Conservation (phyloP, 2,329 filamentous ascomycete genomes). For the Exophiala viscosa region DNA sequence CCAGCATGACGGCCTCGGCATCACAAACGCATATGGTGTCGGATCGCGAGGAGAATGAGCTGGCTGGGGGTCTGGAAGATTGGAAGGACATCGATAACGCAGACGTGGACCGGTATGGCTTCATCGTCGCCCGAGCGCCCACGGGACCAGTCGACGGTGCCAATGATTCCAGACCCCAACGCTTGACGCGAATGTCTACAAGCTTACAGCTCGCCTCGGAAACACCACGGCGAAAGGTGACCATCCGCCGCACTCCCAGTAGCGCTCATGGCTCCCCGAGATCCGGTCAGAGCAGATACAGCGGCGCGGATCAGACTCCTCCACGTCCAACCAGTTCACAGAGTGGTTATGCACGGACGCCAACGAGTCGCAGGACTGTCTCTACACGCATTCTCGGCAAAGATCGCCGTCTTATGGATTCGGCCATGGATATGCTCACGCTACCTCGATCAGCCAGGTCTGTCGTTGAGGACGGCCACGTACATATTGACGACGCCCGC, state of each 20-base stretch:
- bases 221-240: constrained; percentile 52
- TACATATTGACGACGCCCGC: constrained; percentile 21
- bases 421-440: constrained; percentile 63
- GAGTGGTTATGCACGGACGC: constrained; percentile 46
- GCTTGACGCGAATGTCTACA: constrained; percentile 58
- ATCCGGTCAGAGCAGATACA: constrained; percentile 34
- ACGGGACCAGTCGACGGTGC: constrained; percentile 20
- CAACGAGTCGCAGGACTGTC: constrained; percentile 33
- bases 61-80: constrained; percentile 62
- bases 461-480: constrained; percentile 46
- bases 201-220: constrained; percentile 55
- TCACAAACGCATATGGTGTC: constrained; percentile 10
- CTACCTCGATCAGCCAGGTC: constrained; percentile 40
- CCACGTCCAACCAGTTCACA: constrained; percentile 22
- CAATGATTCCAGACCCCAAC: constrained; percentile 32
- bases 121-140: constrained; percentile 44
- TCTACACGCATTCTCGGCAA: constrained; percentile 48
- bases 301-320: constrained; percentile 36
- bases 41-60: constrained; percentile 51
- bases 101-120: constrained; percentile 63
- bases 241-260: constrained; percentile 49
- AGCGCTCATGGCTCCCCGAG: constrained; percentile 41
- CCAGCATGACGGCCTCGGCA: constrained; percentile 10
- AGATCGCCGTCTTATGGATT: constrained; percentile 54
- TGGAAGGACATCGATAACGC: constrained; percentile 59